A percentile compares a stretch with the other conserved stretches of the same genome.
Conservation (phyloP, 1,284 basidiomycete genomes). For the Marasmius fiardii region DNA sequence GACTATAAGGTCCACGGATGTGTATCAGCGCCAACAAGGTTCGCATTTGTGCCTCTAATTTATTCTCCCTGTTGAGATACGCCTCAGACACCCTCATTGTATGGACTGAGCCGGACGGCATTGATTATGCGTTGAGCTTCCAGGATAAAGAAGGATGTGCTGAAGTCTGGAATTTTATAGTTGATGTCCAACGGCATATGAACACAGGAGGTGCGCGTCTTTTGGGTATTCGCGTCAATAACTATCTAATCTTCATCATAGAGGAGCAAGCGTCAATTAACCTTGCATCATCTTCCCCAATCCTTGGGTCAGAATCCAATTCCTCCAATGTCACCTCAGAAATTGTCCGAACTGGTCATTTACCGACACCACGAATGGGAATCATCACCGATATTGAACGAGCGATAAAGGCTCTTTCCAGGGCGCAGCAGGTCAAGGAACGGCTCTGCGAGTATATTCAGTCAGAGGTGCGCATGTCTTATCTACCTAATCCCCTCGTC, state of each 20-base stretch:
- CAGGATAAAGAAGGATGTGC: conserved; percentile 95
- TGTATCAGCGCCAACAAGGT: conserved; percentile 94
- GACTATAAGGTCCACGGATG: conserved; percentile 77
- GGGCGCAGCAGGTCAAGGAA: conserved; percentile 69
- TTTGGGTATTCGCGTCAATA: conserved; percentile 14
- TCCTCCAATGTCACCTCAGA: conserved; percentile 53
- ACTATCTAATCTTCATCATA: conserved; percentile 20
- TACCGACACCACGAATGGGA: conserved; percentile 68
- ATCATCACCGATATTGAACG: conserved; percentile 76
- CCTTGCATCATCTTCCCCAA: conserved; percentile 54
- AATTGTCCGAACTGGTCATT: conserved; percentile 67
- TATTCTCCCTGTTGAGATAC: conserved; percentile 2
- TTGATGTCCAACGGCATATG: conserved; percentile 90
- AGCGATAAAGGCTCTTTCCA: conserved; percentile 67
- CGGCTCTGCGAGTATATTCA: conserved; percentile 82
- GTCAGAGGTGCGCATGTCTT: conserved; percentile 51
- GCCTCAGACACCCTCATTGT: conserved; percentile 91
- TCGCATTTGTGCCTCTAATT: conserved; percentile 21
- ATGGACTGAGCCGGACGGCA: conserved; percentile 95
- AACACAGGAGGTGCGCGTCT: conserved; percentile 51
- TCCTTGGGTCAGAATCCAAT: conserved; percentile 48
- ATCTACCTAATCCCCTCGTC: conserved; percentile 3
- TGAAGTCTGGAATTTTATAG: conserved; percentile 97
- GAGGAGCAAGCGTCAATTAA: conserved; percentile 38
- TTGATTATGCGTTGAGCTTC: conserved; percentile 96